phyloP scores from a whole-genome alignment of 495 filamentous ascomycete genomes.

The Durotheca rogersii region DNA sequence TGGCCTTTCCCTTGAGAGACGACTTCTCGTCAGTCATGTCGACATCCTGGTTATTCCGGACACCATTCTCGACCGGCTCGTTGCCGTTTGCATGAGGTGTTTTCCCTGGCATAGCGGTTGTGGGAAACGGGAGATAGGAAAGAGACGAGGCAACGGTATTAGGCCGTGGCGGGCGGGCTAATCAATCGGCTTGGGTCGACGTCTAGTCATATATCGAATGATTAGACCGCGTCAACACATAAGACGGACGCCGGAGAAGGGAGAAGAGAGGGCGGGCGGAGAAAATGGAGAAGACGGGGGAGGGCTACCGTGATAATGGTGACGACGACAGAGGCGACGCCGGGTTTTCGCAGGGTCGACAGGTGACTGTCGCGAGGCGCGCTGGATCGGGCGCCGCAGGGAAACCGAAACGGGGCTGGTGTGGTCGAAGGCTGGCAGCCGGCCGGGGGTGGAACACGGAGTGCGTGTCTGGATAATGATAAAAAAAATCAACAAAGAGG shows the following conservation, averaged over 20 bases:
- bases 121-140: constrained; percentile 4
- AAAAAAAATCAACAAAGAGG: constrained; percentile 25
- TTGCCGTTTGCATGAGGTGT: constrained; percentile 71
- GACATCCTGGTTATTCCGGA: constrained; percentile 74
- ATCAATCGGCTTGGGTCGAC: constrained; percentile 5
- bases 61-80: constrained; percentile 70
- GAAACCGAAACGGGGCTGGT: not conserved
- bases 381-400: constrained; percentile 17
- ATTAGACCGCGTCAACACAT: constrained; percentile 25
- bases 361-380: constrained; percentile 20
- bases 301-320: constrained; percentile 16
- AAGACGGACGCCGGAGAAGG: too few species aligned
- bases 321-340: not conserved
- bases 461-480: constrained; percentile 22
- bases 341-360: not conserved
- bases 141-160: not conserved
- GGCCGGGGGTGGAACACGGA: constrained; percentile 20
- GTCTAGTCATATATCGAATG: constrained; percentile 12
- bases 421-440: constrained; percentile 6
- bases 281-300: constrained; percentile 27
- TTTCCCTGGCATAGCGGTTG: constrained; percentile 58
- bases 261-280: constrained; percentile 22
- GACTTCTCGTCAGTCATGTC: constrained; percentile 75
- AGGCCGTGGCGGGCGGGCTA: not conserved
- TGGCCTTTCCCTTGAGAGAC: constrained; percentile 59